Evolutionary conservation across 2,329 filamentous ascomycete species (phyloP).

Genomic region (Ophiostoma fasciatum): DNA sequence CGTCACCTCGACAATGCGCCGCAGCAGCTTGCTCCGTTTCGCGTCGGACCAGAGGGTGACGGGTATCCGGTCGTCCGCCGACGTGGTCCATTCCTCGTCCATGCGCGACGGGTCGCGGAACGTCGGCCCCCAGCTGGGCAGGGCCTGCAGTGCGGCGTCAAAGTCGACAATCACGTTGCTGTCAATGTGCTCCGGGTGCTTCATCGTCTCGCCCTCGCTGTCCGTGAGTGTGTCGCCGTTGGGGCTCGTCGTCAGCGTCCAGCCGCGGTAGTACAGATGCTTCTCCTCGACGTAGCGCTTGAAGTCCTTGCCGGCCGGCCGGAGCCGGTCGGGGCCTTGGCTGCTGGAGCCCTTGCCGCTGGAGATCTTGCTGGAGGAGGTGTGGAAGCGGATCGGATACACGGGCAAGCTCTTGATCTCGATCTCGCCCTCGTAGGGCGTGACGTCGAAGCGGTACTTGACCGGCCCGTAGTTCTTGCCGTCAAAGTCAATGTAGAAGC

Average conservation of each 20-base stretch:
- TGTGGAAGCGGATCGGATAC: slow-evolving; percentile 24
- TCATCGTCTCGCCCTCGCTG: slow-evolving; percentile 1
- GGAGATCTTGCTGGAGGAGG: neutral
- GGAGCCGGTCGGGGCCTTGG: neutral
- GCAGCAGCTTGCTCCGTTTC: slow-evolving; percentile 3
- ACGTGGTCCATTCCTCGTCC: neutral
- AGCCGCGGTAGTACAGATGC: slow-evolving; percentile 26
- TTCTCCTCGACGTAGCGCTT: slow-evolving; percentile 18
- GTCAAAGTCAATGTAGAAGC: slow-evolving; percentile 28
- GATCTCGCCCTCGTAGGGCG: slow-evolving; percentile 23
- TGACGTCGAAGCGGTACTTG: slow-evolving; percentile 22
- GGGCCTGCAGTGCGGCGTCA: slow-evolving; percentile 10
- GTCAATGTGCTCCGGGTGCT: slow-evolving; percentile 12
- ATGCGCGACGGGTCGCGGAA: slow-evolving; percentile 1
- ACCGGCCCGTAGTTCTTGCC: slow-evolving; percentile 24
- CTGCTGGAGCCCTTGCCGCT: slow-evolving; percentile 1
- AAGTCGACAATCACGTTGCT: slow-evolving; percentile 16
- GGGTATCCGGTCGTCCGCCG: neutral
- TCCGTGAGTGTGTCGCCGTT: slow-evolving; percentile 4
- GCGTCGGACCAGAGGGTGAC: slow-evolving; percentile 3
- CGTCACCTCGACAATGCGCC: slow-evolving; percentile 2
- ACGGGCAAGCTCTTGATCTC: slow-evolving; percentile 22
- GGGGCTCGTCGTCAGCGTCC: slow-evolving; percentile 26
- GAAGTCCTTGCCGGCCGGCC: slow-evolving; percentile 1
- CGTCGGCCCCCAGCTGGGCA: slow-evolving; percentile 9